These are phyloP conservation scores for Pterulicium gracile DNA, from an alignment of 1,284 basidiomycete species.

Conservation along the genomic window DNA sequence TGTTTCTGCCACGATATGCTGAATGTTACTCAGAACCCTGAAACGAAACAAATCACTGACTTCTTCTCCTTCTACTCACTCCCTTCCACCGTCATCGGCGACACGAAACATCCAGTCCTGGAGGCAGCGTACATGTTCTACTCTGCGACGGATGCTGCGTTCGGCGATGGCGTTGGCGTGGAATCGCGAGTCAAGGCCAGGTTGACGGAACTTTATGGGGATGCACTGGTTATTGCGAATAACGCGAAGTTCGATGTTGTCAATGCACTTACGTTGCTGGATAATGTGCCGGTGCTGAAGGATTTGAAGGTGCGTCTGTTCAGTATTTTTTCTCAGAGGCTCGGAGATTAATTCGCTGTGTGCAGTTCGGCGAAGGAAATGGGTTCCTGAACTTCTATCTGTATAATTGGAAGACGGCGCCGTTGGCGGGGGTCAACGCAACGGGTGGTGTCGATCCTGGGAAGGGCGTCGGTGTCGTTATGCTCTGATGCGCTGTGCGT, in stretches of 20 bases:
- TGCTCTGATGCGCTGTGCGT: too few relatives aligned
- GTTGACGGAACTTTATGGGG: slow-evolving; percentile 63
- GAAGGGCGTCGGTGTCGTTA: slow-evolving; percentile 71
- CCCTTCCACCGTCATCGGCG: slow-evolving; percentile 81
- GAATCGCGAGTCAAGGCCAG: slow-evolving; percentile 58
- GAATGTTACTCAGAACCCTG: slow-evolving; percentile 65
- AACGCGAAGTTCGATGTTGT: slow-evolving; percentile 90
- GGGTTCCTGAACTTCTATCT: slow-evolving; percentile 87
- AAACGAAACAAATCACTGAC: slow-evolving; percentile 82
- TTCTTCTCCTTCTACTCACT: slow-evolving; percentile 96
- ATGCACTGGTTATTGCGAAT: slow-evolving; percentile 74
- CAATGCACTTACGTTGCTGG: slow-evolving; percentile 92
- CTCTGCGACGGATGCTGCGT: slow-evolving; percentile 66
- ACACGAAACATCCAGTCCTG: slow-evolving; percentile 49
- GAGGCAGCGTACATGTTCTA: slow-evolving; percentile 93
- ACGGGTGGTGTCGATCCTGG: slow-evolving; percentile 45
- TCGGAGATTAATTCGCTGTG: slow-evolving; percentile 6
- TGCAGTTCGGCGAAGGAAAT: slow-evolving; percentile 83
- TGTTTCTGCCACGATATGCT: neutral
- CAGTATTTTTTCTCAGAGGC: slow-evolving; percentile 7
- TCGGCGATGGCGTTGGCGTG: slow-evolving; percentile 46
- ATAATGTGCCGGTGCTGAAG: slow-evolving; percentile 76
- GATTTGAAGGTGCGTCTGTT: slow-evolving; percentile 58
- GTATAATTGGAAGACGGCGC: slow-evolving; percentile 86
- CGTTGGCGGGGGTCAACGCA: slow-evolving; percentile 56